These are phyloP conservation scores for Suhomyces coccinellae DNA, from an alignment of 1,139 yeast species.

Conservation along the genomic window DNA sequence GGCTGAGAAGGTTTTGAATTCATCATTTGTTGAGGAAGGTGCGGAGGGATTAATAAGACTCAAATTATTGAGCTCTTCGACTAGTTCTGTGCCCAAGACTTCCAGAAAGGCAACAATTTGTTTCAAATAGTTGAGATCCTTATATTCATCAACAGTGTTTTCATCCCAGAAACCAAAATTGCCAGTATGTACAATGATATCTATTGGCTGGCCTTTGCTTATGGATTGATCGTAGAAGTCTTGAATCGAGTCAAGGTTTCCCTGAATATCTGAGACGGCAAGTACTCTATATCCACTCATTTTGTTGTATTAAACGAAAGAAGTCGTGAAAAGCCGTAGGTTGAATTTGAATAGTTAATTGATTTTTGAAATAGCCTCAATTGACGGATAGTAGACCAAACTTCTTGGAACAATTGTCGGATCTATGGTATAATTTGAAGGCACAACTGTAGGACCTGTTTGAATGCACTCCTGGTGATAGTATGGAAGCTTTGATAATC, in stretches of 20 bases:
- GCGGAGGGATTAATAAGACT: conserved; percentile 34
- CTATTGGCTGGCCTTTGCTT: conserved; percentile 17
- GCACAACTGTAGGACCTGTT: no score
- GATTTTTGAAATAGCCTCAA: no score
- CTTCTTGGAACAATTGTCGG: no score
- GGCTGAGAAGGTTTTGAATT: conserved; percentile 6
- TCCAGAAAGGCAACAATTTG: conserved; percentile 73
- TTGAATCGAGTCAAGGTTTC: conserved; percentile 27
- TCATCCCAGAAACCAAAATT: conserved; percentile 76
- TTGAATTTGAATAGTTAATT: background rate
- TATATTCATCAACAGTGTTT: conserved; percentile 51
- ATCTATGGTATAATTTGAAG: no score
- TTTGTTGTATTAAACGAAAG: no score
- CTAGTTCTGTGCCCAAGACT: conserved; percentile 47
- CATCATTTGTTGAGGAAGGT: conserved; percentile 2
- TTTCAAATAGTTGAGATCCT: conserved; percentile 55
- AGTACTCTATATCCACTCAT: conserved; percentile 18
- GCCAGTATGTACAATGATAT: conserved; percentile 67
- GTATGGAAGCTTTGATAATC: no score
- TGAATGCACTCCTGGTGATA: no score
- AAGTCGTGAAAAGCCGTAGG: background rate
- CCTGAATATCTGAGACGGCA: conserved; percentile 38
- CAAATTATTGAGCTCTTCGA: conserved; percentile 48
- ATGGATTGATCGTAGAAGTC: conserved; percentile 21
- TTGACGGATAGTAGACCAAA: no score